Evolutionary conservation across 305 asterid genomes (phyloP).

Genomic region (Fraxinus sp.): DNA sequence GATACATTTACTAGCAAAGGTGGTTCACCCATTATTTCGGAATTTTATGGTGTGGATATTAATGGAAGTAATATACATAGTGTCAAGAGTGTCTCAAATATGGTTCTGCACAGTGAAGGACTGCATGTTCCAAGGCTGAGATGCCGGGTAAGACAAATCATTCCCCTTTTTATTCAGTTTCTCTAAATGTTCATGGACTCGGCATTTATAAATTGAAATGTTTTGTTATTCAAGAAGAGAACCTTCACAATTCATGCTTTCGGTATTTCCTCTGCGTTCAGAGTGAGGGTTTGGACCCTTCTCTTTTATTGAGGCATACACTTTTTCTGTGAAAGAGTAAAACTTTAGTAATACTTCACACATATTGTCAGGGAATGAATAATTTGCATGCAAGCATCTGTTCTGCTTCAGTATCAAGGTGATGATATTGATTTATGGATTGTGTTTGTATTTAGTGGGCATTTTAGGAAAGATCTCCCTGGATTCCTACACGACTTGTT

Average conservation of each 20-base stretch:
- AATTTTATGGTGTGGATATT: constrained; percentile 48
- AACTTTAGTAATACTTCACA: neutral
- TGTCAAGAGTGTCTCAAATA: constrained; percentile 41
- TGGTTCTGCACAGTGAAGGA: constrained; percentile 46
- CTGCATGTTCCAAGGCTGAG: constrained; percentile 68
- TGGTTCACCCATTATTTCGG: constrained; percentile 42
- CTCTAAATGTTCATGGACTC: constrained; percentile 4
- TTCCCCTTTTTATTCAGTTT: constrained; percentile 18
- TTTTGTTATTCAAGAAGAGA: constrained; percentile 13
- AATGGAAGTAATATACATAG: constrained; percentile 34
- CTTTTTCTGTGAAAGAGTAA: neutral
- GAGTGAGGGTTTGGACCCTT: constrained; percentile 17
- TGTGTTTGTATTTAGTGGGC: neutral
- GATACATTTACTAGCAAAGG: constrained; percentile 35
- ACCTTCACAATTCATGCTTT: constrained; percentile 14
- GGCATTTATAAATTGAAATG: constrained; percentile 2
- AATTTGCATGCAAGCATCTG: constrained; percentile 3
- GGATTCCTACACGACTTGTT: no score
- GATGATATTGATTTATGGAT: neutral
- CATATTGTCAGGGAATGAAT: neutral
- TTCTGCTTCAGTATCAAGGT: neutral
- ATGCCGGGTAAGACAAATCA: constrained; percentile 57
- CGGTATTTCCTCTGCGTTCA: constrained; percentile 3
- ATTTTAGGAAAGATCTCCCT: no score
- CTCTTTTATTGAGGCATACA: constrained; percentile 9